Conservation (phyloP, 352 stramenopile genomes). For the Saprolegnia parasitica region DNA sequence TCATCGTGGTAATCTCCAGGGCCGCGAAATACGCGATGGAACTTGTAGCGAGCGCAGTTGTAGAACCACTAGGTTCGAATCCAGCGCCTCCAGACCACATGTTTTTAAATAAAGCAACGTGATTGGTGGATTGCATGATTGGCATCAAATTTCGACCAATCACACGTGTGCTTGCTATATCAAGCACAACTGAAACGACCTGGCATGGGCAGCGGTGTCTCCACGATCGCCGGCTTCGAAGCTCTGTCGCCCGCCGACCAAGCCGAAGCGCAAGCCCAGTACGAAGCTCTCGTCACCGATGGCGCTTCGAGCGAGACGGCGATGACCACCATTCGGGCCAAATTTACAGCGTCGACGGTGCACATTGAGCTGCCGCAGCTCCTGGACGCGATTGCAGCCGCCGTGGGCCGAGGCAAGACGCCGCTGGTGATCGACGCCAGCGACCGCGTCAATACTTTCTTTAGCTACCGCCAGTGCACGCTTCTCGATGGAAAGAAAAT, state of each 20-base stretch:
- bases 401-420: conserved; percentile 7
- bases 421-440: conserved; percentile 4
- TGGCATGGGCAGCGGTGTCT: too few relatives aligned
- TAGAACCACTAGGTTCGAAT: too few relatives aligned
- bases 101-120: too few relatives aligned
- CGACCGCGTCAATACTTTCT: background rate
- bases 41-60: too few relatives aligned
- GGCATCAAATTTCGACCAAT: too few relatives aligned
- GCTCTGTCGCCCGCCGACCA: background rate
- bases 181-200: too few relatives aligned
- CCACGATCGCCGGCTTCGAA: too few relatives aligned
- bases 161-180: too few relatives aligned
- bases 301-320: background rate
- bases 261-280: background rate
- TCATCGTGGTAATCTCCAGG: too few relatives aligned
- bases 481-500: conserved; percentile 8
- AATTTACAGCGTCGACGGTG: background rate
- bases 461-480: conserved; percentile 1
- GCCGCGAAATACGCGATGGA: too few relatives aligned
- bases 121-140: too few relatives aligned
- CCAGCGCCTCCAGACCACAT: too few relatives aligned
- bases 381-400: background rate
- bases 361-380: background rate
- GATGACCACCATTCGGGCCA: background rate
- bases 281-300: background rate